Conservation (phyloP, 2,329 filamentous ascomycete genomes). For the Drechslerella coelobrocha region DNA sequence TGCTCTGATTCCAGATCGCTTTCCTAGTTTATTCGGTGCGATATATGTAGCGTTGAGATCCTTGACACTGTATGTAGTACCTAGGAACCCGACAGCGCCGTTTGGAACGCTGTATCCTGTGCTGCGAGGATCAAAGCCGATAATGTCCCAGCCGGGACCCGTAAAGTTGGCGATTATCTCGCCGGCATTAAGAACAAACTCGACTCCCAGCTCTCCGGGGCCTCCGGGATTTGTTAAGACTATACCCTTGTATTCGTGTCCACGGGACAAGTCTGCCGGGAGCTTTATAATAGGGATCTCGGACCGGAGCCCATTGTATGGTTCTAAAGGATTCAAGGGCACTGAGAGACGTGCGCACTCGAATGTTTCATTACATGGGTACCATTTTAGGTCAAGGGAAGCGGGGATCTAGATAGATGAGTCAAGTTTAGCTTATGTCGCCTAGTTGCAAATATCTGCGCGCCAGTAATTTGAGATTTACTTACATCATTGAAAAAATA, state of each 20-base stretch:
- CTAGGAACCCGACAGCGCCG: slow-evolving; percentile 5
- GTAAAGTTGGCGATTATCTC: slow-evolving; percentile 62
- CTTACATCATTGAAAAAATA: slow-evolving; percentile 46
- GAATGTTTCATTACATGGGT: slow-evolving; percentile 59
- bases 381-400: slow-evolving; percentile 61
- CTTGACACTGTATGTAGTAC: slow-evolving; percentile 59
- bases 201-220: slow-evolving; percentile 60
- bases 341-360: slow-evolving; percentile 62
- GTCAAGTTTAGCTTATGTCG: background rate
- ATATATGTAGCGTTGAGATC: slow-evolving; percentile 32
- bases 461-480: background rate
- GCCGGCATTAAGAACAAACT: slow-evolving; percentile 57
- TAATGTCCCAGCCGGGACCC: slow-evolving; percentile 52
- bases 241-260: slow-evolving; percentile 56
- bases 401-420: slow-evolving; percentile 61
- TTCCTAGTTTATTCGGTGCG: slow-evolving; percentile 4
- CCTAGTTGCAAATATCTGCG: background rate
- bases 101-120: slow-evolving; percentile 62
- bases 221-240: slow-evolving; percentile 62
- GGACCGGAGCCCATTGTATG: slow-evolving; percentile 56
- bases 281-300: slow-evolving; percentile 45
- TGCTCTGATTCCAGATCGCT: slow-evolving; percentile 16
- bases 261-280: slow-evolving; percentile 17
- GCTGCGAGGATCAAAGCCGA: slow-evolving; percentile 62
- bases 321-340: slow-evolving; percentile 62